phyloP scores from a whole-genome alignment of 179 eudicot genomes.

The Beta lomatogona region DNA sequence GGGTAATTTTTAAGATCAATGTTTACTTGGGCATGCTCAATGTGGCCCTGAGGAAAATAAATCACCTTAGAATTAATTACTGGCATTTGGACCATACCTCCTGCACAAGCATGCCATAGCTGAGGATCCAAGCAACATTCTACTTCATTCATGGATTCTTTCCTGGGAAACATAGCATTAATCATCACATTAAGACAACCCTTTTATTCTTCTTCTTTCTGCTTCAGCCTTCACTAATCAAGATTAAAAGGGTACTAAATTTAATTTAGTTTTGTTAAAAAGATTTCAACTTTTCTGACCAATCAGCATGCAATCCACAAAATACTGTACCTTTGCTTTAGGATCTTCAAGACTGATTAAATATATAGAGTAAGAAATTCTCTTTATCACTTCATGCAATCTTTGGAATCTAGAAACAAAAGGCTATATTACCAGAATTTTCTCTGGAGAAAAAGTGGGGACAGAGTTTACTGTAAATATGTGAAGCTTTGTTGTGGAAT shows the following conservation, averaged over 20 bases:
- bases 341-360: not conserved
- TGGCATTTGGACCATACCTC: constrained; percentile 54
- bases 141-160: constrained; percentile 20
- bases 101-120: constrained; percentile 55
- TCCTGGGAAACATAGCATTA: constrained; percentile 31
- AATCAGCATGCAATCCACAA: no score
- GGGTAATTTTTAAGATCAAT: constrained; percentile 34
- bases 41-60: constrained; percentile 50
- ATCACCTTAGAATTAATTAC: constrained; percentile 38
- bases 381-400: not conserved
- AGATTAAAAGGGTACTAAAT: no score
- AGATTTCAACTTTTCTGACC: no score
- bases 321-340: no score
- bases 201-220: no score
- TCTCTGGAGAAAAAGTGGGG: not conserved
- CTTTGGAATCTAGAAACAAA: not conserved
- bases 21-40: constrained; percentile 41
- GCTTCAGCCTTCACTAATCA: not conserved
- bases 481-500: not conserved
- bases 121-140: constrained; percentile 40
- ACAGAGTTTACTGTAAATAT: not conserved
- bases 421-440: not conserved
- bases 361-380: not conserved
- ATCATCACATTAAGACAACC: no score
- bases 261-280: no score